Percentiles rank a stretch among this genome's conserved stretches.
Conservation (phyloP, 176 grass and related monocot species). For the Olyra latifolia region DNA sequence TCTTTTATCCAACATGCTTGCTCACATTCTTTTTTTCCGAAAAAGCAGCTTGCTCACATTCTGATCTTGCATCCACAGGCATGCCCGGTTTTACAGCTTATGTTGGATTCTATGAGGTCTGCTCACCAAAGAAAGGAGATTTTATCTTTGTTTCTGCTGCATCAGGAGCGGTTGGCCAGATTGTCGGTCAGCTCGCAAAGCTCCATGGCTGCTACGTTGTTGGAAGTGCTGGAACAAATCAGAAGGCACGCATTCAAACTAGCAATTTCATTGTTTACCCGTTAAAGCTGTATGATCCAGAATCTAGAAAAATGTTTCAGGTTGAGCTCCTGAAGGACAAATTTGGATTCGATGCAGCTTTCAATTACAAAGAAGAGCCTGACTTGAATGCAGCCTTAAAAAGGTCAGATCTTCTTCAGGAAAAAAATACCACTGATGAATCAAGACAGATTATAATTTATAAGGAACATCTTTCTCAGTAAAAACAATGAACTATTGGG, state of each 20-base stretch:
- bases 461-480: background rate
- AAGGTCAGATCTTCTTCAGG: slow-evolving; percentile 37
- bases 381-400: slow-evolving; percentile 67
- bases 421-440: background rate
- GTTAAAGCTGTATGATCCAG: slow-evolving; percentile 14
- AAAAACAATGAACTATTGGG: background rate
- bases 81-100: slow-evolving; percentile 99
- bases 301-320: slow-evolving; percentile 37
- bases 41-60: too few relatives aligned
- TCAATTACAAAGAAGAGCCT: slow-evolving; percentile 91
- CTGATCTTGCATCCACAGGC: slow-evolving; percentile 19
- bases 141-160: slow-evolving; percentile 89
- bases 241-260: background rate
- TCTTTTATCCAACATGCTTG: background rate
- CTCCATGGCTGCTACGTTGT: slow-evolving; percentile 86
- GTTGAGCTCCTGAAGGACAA: slow-evolving; percentile 81
- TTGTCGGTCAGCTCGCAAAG: slow-evolving; percentile 92
- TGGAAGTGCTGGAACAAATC: slow-evolving; percentile 65
- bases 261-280: background rate
- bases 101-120: slow-evolving; percentile 74
- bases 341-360: slow-evolving; percentile 78
- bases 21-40: too few relatives aligned
- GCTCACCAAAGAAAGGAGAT: slow-evolving; percentile 78
- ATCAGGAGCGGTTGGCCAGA: slow-evolving; percentile 89
- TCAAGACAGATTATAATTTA: background rate